Percentiles rank a stretch among this genome's conserved stretches.
Evolutionary conservation across 176 grass and related monocot species (phyloP).

Genomic region (Chloris gayana): DNA sequence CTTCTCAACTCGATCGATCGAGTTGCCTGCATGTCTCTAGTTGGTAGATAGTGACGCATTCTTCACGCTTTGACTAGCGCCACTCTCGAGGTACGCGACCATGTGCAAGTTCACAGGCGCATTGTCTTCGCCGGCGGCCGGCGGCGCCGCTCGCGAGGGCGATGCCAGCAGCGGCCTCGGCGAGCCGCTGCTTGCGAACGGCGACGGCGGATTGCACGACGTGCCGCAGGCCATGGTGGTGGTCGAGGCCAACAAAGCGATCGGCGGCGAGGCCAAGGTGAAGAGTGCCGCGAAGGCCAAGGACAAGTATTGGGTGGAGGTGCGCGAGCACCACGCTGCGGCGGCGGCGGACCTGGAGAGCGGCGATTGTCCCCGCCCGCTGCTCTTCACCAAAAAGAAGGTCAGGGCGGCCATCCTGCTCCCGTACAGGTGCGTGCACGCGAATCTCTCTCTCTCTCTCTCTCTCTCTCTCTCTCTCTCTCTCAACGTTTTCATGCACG

Average conservation of each 20-base stretch:
- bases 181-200: not conserved
- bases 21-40: no score
- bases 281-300: not conserved
- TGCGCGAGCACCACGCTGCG: not conserved
- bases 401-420: constrained; percentile 42
- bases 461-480: no score
- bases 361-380: constrained; percentile 40
- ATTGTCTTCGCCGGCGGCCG: constrained; percentile 9
- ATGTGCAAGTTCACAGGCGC: not conserved
- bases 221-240: not conserved
- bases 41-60: no score
- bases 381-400: constrained; percentile 47
- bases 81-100: no score
- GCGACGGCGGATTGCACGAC: not conserved
- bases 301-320: constrained; percentile 46
- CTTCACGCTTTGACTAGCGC: no score
- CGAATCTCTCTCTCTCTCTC: no score
- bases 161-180: not conserved
- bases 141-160: not conserved
- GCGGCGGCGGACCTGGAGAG: constrained; percentile 20
- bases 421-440: constrained; percentile 36
- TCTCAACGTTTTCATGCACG: no score
- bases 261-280: not conserved
- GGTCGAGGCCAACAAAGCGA: constrained; percentile 1
- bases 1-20: no score